phyloP scores from a whole-genome alignment of 768 basidiomycete genomes.

The Asterophora lycoperdoides region DNA sequence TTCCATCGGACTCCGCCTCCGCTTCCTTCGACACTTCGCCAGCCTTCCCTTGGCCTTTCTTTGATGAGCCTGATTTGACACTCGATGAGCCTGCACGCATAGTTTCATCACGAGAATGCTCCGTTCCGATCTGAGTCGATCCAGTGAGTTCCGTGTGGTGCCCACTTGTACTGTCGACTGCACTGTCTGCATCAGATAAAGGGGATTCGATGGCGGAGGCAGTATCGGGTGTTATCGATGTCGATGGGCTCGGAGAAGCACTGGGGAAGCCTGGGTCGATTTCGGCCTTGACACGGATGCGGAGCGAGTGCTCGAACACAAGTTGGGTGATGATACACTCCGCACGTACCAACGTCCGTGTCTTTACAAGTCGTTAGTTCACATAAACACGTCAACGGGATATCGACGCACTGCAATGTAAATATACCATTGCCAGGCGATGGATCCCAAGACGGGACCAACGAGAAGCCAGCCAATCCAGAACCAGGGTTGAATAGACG shows the following conservation, averaged over 20 bases:
- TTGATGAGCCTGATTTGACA: constrained; percentile 7
- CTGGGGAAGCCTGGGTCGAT: constrained; percentile 12
- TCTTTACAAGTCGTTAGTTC: constrained; percentile 25
- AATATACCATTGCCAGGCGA: constrained; percentile 52
- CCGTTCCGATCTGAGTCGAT: constrained; percentile 14
- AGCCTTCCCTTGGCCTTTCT: constrained; percentile 13
- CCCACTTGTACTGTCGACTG: background rate
- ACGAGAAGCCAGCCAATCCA: constrained; percentile 55
- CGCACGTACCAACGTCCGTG: constrained; percentile 41
- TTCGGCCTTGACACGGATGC: constrained; percentile 56
- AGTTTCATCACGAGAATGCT: constrained; percentile 19
- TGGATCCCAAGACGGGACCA: constrained; percentile 39
- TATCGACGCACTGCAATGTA: constrained; percentile 36
- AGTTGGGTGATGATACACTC: constrained; percentile 44
- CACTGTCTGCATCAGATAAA: constrained; percentile 4
- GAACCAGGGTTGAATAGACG: constrained; percentile 59
- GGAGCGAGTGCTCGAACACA: constrained; percentile 45
- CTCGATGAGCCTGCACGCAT: constrained; percentile 16
- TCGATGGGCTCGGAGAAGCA: constrained; percentile 7
- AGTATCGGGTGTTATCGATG: constrained; percentile 14
- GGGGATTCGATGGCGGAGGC: constrained; percentile 5
- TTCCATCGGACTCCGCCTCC: constrained; percentile 7
- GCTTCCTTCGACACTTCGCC: constrained; percentile 5
- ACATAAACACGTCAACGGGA: background rate
- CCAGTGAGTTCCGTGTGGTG: constrained; percentile 4